Evolutionary conservation across 331 rosid species (phyloP).

Genomic region (Quercus lobata): DNA sequence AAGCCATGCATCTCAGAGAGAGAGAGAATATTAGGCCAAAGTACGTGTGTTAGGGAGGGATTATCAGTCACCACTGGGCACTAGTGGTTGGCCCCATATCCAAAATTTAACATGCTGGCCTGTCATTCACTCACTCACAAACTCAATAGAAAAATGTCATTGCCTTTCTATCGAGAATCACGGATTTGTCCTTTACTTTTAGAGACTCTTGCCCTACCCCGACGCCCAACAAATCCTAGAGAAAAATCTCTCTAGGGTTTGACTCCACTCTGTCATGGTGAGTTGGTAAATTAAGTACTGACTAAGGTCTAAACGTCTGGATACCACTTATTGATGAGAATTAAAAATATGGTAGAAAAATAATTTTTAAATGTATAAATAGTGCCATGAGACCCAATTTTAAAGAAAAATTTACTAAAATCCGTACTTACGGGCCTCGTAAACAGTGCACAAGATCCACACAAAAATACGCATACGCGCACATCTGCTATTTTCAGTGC

Average conservation of each 20-base stretch:
- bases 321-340: too few species aligned
- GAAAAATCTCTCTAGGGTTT: not conserved
- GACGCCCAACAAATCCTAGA: not conserved
- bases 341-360: accelerated
- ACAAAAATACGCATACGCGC: accelerated
- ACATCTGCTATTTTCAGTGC: too few species aligned
- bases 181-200: not conserved
- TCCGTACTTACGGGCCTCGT: too few species aligned
- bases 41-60: not conserved
- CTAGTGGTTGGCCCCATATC: too few species aligned
- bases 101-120: not conserved
- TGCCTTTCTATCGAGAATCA: not conserved
- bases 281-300: not conserved
- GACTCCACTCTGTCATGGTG: not conserved
- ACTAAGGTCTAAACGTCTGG: too few species aligned
- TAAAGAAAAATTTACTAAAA: too few species aligned
- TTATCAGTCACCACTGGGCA: not conserved
- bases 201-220: not conserved
- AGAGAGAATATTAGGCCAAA: not conserved
- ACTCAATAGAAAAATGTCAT: not conserved
- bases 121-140: not conserved
- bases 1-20: not conserved
- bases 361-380: too few species aligned
- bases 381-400: too few species aligned
- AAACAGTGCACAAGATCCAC: too few species aligned